Evolutionary conservation across 495 filamentous ascomycete species (phyloP), one percentile per base, ranked within the genome.

Genomic region (Monascus purpureus): DNA sequence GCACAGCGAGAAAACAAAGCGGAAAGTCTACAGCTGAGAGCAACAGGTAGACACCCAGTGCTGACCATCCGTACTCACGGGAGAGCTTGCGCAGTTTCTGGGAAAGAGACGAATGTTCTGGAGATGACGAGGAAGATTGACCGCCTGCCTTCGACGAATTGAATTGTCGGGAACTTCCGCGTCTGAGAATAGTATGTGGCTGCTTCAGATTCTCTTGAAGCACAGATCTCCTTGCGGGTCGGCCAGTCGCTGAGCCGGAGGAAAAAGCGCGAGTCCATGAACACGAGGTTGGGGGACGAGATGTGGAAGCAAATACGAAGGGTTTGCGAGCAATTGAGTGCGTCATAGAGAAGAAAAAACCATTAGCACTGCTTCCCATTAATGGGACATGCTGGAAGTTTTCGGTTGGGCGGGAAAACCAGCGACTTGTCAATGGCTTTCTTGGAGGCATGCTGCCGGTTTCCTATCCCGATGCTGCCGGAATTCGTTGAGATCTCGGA

Each of bases 1-100:
- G 69, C 13, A 99, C 90, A 2, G 84, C 71, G 15, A 88, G 55
- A 52, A 93, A 99, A 55, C 86, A 95, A 49, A 99, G 82, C 0
- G 90, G 90, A 42, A 96, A 93, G 47, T 99, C 90, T 37, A 95
- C 59, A 8, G 81, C 80, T 0, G 77, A 84, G 23, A 99, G 60
- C 0, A 56, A 56, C 6, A 93, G 53, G 55, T 99, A 99, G 2
- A 99, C 80, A 6, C 88, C 86, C n/a, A 93, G 51, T 2, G 87
- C 86, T 7, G 81, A 69, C 82, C 86, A 95, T 24, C 90, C 90
- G 51, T 99, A 99, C 56, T 95, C 92, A 25, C 78, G 70, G 1
- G 80, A 83, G n/a, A 96, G 67, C 43, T 82, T 82, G 47, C 71
- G 79, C 37, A 96, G 51, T 7, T 82, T 68, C 35, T 67, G 70